These are phyloP conservation scores for Quercus glauca DNA, from an alignment of 306 rosid genomes.

Conservation along the genomic window DNA sequence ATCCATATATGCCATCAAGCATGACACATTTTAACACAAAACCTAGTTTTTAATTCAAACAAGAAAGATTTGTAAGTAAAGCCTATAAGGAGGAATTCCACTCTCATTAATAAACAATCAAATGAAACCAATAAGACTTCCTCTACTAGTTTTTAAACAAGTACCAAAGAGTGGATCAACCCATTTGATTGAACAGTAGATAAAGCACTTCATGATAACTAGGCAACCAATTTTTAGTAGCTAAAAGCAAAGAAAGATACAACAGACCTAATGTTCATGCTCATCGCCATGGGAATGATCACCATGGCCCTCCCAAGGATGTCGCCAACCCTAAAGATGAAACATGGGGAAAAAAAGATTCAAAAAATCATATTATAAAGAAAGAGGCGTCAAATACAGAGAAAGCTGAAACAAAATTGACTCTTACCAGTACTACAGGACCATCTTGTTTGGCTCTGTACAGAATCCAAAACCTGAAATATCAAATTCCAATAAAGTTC, in stretches of 20 bases:
- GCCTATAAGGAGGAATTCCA: too few relatives aligned
- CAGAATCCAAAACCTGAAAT: slow-evolving; percentile 82
- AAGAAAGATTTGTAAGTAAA: background rate
- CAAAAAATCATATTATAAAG: background rate
- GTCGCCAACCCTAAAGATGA: slow-evolving; percentile 82
- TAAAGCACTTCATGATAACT: background rate
- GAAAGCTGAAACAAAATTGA: background rate
- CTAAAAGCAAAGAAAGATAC: background rate
- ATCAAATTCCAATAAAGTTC: background rate
- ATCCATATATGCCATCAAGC: background rate
- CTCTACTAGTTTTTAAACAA: background rate
- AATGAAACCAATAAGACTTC: background rate
- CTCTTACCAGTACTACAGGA: slow-evolving; percentile 83
- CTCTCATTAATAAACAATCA: background rate
- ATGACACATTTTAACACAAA: background rate
- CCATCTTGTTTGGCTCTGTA: slow-evolving; percentile 98
- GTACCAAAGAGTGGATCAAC: background rate
- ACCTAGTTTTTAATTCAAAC: background rate
- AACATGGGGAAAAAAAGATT: background rate
- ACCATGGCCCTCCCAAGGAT: slow-evolving; percentile 97
- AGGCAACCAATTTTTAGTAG: background rate
- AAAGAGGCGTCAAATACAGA: background rate
- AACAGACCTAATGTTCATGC: slow-evolving; percentile 47
- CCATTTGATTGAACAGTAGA: background rate
- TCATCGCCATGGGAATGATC: slow-evolving; percentile 53